A percentile compares a stretch with the other conserved stretches of the same genome.
Conservation (phyloP, 2,329 filamentous ascomycete species). For the Berkeleyomyces rouxiae region DNA sequence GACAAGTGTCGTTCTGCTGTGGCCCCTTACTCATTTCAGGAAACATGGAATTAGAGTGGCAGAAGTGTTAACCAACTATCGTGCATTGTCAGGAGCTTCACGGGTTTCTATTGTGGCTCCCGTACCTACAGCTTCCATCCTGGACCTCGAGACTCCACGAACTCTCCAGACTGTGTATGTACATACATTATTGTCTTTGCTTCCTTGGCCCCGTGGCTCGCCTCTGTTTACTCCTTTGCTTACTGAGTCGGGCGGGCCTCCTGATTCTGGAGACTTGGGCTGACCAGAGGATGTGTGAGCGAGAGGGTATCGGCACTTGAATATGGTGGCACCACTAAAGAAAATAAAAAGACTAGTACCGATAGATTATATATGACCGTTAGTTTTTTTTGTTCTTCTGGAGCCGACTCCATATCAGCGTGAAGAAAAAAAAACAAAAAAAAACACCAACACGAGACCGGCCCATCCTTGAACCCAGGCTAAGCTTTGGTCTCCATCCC, state of each 20-base stretch:
- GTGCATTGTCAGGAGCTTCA: no score
- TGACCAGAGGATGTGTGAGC: neutral
- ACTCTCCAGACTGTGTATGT: no score
- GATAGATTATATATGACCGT: neutral
- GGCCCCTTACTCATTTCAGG: neutral
- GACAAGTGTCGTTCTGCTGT: neutral
- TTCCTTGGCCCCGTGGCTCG: neutral
- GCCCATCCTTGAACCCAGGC: neutral
- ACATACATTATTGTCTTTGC: neutral
- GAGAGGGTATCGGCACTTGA: neutral
- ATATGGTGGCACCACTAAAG: neutral
- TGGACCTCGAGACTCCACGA: no score
- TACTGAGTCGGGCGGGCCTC: neutral
- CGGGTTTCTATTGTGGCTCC: no score
- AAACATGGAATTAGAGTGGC: neutral
- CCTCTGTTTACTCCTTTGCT: neutral
- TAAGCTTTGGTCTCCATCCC: conserved; percentile 2
- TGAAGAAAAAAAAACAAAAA: conserved; percentile 1
- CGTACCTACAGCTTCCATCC: no score
- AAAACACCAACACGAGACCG: neutral
- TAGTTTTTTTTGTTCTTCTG: neutral
- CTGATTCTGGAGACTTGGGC: neutral
- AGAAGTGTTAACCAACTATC: no score
- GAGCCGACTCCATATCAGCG: neutral
- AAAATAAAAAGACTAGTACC: neutral